Percentiles rank a stretch among this genome's conserved stretches.
These are phyloP conservation scores for Cyclotella atomus DNA, from an alignment of 108 stramenopile genomes.

Conservation along the genomic window DNA sequence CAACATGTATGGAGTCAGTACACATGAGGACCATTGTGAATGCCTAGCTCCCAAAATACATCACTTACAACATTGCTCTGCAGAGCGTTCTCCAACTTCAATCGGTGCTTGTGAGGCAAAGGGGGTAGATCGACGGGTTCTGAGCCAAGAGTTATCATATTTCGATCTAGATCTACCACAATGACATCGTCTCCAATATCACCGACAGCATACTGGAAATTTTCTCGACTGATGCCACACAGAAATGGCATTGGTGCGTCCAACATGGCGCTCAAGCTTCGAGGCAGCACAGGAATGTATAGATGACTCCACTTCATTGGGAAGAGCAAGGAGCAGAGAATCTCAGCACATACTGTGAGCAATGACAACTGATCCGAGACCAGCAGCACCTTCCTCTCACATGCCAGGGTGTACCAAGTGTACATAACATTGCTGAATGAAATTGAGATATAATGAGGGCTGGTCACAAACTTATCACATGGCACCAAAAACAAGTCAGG, in stretches of 20 bases:
- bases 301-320: slow-evolving; percentile 95
- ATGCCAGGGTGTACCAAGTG: slow-evolving; percentile 65
- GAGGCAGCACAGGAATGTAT: slow-evolving; percentile 88
- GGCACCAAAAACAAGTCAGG: too few relatives aligned
- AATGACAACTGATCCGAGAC: slow-evolving; percentile 87
- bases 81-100: slow-evolving; percentile 65
- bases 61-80: slow-evolving; percentile 49
- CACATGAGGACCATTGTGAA: too few relatives aligned
- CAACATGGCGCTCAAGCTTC: slow-evolving; percentile 80
- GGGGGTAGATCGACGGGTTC: slow-evolving; percentile 61
- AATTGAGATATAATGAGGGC: too few relatives aligned
- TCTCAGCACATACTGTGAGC: slow-evolving; percentile 90
- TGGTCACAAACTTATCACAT: too few relatives aligned
- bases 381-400: slow-evolving; percentile 89
- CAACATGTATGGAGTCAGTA: too few relatives aligned
- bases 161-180: slow-evolving; percentile 90
- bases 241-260: slow-evolving; percentile 93
- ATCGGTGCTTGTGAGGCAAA: slow-evolving; percentile 76
- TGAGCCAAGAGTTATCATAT: slow-evolving; percentile 70
- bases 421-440: slow-evolving; percentile 75
- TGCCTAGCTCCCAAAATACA: too few relatives aligned
- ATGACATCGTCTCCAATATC: slow-evolving; percentile 81
- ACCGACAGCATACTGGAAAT: slow-evolving; percentile 69
- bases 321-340: slow-evolving; percentile 91
- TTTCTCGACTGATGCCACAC: slow-evolving; percentile 83